Conservation (phyloP, 2,329 filamentous ascomycete species). For the Blastomyces emzantsi region DNA sequence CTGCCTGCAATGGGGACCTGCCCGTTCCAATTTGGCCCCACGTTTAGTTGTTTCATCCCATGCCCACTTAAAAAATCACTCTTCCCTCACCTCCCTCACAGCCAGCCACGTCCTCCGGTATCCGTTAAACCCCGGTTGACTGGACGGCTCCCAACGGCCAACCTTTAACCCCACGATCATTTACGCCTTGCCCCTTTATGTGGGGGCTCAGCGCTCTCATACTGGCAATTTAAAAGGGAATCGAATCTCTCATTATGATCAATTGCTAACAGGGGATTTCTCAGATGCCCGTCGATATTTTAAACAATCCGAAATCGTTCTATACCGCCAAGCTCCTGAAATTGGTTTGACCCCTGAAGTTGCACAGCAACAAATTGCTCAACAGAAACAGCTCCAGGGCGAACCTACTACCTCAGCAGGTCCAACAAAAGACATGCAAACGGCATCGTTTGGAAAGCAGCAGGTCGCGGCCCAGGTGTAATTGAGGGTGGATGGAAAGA, state of each 20-base stretch:
- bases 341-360: constrained; percentile 34
- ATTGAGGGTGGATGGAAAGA: not conserved
- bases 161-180: not conserved
- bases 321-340: constrained; percentile 66
- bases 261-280: not conserved
- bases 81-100: not conserved
- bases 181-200: not conserved
- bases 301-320: constrained; percentile 97
- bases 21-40: not conserved
- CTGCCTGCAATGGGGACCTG: not conserved
- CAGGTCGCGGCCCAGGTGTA: constrained; percentile 5
- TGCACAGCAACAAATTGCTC: constrained; percentile 31
- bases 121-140: not conserved
- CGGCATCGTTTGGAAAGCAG: constrained; percentile 6
- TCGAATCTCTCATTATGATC: not conserved
- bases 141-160: not conserved
- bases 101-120: not conserved
- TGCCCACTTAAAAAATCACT: not conserved
- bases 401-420: constrained; percentile 4
- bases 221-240: not conserved
- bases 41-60: too few species aligned
- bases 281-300: constrained; percentile 92
- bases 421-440: constrained; percentile 5
- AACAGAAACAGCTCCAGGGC: constrained; percentile 26
- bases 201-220: not conserved